phyloP scores from a whole-genome alignment of 176 grass and related monocot genomes.

The Thalia dealbata region DNA sequence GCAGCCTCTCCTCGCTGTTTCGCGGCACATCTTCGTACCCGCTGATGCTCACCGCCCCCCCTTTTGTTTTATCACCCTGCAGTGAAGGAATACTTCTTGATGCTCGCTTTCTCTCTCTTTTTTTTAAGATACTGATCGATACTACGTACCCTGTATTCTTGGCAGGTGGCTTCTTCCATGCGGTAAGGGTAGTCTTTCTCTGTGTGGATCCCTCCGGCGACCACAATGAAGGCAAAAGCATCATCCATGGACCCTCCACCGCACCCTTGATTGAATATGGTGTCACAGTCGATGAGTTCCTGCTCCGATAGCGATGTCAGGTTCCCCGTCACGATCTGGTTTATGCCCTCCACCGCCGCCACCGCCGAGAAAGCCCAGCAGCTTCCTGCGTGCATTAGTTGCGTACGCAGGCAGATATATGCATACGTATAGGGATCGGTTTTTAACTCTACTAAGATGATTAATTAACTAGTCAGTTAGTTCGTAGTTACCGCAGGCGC shows the following conservation, averaged over 20 bases:
- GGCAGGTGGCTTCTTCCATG: constrained; percentile 9
- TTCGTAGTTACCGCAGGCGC: constrained; percentile 2
- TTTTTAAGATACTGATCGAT: too few relatives aligned
- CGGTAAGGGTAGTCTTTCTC: constrained; percentile 18
- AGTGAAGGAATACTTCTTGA: too few relatives aligned
- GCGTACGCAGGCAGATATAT: too few relatives aligned
- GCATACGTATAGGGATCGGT: too few relatives aligned
- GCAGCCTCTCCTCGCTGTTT: constrained; percentile 11
- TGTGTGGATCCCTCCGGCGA: background rate
- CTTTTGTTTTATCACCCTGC: background rate
- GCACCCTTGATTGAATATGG: constrained; percentile 5
- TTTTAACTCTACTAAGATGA: too few relatives aligned
- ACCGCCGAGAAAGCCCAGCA: constrained; percentile 22
- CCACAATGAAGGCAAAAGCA: constrained; percentile 7
- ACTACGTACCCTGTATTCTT: background rate
- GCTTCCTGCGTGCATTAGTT: background rate
- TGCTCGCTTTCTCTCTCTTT: too few relatives aligned
- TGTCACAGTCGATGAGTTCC: constrained; percentile 17
- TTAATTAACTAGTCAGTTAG: too few relatives aligned
- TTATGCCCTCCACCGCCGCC: constrained; percentile 15
- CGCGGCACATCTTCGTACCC: constrained; percentile 12
- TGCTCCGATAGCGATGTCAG: constrained; percentile 20
- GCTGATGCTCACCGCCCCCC: background rate
- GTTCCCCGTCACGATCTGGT: constrained; percentile 17
- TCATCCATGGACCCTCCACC: constrained; percentile 7